Percentiles rank a stretch among this genome's conserved stretches.
These are phyloP conservation scores for Lichtheimia ornata DNA, from an alignment of 371 early-diverging fungal species.

Conservation along the genomic window DNA sequence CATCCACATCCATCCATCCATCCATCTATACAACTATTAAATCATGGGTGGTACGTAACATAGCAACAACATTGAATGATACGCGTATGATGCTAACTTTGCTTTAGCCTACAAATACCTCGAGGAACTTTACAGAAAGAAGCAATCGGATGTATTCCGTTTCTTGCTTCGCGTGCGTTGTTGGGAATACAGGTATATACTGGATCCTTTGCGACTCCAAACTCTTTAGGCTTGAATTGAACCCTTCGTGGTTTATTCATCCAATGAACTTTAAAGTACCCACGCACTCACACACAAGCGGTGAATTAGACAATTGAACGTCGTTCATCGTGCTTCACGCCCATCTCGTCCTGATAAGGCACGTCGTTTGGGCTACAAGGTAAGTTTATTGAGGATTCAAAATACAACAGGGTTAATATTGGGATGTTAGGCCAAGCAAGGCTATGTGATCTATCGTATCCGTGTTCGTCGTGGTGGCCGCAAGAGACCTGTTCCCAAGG, in stretches of 20 bases:
- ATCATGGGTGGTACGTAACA: slow-evolving; percentile 13
- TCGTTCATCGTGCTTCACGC: slow-evolving; percentile 96
- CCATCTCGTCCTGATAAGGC: slow-evolving; percentile 99
- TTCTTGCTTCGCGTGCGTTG: slow-evolving; percentile 97
- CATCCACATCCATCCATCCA: slow-evolving; percentile 26
- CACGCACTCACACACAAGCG: slow-evolving; percentile 6
- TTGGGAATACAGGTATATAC: slow-evolving; percentile 90
- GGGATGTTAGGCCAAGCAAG: slow-evolving; percentile 85
- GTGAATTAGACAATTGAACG: slow-evolving; percentile 78
- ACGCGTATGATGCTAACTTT: neutral
- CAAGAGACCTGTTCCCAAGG: slow-evolving; percentile 96
- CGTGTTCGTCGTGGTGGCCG: slow-evolving; percentile 99
- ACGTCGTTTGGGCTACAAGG: slow-evolving; percentile 97
- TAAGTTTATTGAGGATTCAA: neutral
- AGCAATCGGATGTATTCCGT: slow-evolving; percentile 98
- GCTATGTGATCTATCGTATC: slow-evolving; percentile 96
- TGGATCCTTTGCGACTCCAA: slow-evolving; percentile 4
- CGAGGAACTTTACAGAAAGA: slow-evolving; percentile 97
- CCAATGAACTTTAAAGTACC: slow-evolving; percentile 11
- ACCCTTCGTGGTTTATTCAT: slow-evolving; percentile 2
- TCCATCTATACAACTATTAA: slow-evolving; percentile 2
- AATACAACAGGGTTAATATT: neutral
- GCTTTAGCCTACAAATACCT: slow-evolving; percentile 89
- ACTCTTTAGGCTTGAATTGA: slow-evolving; percentile 12
- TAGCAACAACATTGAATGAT: neutral